Conservation (phyloP, 176 grass and related monocot species). For the Oryza nivara region DNA sequence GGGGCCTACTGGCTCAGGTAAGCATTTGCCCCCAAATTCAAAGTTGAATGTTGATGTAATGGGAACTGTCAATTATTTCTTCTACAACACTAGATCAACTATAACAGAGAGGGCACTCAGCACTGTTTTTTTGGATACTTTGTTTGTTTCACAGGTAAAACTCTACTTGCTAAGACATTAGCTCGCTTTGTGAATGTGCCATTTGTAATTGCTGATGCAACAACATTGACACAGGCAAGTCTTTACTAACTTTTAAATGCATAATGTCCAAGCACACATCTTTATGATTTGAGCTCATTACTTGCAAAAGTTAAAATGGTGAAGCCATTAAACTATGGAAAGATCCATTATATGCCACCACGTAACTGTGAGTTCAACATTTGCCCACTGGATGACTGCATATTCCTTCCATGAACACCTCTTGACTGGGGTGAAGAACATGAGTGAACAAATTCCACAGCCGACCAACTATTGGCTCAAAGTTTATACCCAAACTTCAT, state of each 20-base stretch:
- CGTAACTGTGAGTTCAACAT: neutral
- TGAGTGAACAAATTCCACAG: neutral
- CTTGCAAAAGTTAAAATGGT: conserved; percentile 19
- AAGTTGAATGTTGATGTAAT: conserved; percentile 35
- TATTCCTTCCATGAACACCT: neutral
- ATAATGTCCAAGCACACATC: conserved; percentile 6
- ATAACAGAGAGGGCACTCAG: conserved; percentile 19
- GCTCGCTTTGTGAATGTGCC: conserved; percentile 99
- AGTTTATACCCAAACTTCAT: neutral
- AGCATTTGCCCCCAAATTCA: neutral
- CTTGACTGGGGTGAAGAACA: neutral
- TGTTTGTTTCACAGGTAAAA: conserved; percentile 80
- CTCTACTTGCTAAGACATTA: conserved; percentile 97
- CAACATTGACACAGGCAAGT: conserved; percentile 98
- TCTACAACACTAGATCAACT: conserved; percentile 29
- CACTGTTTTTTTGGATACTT: conserved; percentile 39
- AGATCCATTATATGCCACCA: neutral
- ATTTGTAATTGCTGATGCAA: conserved; percentile 99
- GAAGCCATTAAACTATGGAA: neutral
- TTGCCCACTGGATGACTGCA: neutral
- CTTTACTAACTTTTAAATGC: conserved; percentile 31
- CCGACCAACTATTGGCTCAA: neutral
- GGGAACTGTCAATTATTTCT: neutral
- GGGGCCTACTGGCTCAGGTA: conserved; percentile 99
- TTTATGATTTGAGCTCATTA: conserved; percentile 10